These are phyloP conservation scores for Xylaria sp. DNA, from an alignment of 2,329 filamentous ascomycete species.

Conservation along the genomic window DNA sequence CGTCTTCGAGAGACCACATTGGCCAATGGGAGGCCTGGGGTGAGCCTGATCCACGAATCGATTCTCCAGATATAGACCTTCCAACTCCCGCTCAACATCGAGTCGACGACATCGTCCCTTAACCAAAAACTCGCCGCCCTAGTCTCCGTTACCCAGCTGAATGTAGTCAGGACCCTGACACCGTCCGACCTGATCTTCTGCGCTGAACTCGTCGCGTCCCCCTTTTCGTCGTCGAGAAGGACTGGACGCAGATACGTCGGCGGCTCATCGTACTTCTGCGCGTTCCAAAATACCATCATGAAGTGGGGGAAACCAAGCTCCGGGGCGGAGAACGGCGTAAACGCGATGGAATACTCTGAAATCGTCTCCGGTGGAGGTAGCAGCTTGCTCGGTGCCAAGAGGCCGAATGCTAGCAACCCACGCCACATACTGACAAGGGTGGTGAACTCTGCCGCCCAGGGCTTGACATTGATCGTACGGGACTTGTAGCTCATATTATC, in stretches of 20 bases:
- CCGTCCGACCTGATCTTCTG: conserved; percentile 14
- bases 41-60: conserved; percentile 14
- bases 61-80: conserved; percentile 19
- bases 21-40: conserved; percentile 4
- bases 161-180: conserved; percentile 14
- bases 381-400: conserved; percentile 2
- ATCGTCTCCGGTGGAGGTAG: conserved; percentile 12
- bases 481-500: conserved; percentile 7
- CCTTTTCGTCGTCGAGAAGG: conserved; percentile 18
- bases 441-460: conserved; percentile 19
- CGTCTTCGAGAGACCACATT: background rate
- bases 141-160: conserved; percentile 5
- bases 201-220: conserved; percentile 4
- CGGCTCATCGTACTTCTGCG: conserved; percentile 8
- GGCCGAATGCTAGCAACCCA: conserved; percentile 8
- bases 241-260: conserved; percentile 1
- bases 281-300: conserved; percentile 22
- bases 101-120: conserved; percentile 16
- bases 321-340: background rate
- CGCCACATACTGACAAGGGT: conserved; percentile 20
- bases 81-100: conserved; percentile 21
- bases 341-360: conserved; percentile 15
- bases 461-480: conserved; percentile 17
- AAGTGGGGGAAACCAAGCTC: conserved; percentile 13
- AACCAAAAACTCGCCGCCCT: conserved; percentile 23